A percentile compares a stretch with the other conserved stretches of the same genome.
Conservation (phyloP, 2,329 filamentous ascomycete species). For the Cercospora sp. region DNA sequence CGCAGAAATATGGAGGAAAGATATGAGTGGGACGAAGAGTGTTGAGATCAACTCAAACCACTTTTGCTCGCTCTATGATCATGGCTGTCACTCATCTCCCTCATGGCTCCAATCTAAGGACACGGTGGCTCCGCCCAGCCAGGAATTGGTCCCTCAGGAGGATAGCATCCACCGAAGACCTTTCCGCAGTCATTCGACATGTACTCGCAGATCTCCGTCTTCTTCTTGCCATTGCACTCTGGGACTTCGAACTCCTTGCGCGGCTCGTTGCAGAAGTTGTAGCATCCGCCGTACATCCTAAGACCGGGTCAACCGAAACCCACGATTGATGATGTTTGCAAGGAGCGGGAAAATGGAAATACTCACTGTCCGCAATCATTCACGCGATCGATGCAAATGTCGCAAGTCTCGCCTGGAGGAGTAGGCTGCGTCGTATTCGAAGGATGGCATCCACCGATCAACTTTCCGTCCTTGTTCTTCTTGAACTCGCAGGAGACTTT, state of each 20-base stretch:
- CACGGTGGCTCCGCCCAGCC: background rate
- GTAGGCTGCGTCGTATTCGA: background rate
- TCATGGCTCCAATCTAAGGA: background rate
- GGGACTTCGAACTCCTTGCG: conserved; percentile 10
- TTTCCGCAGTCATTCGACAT: conserved; percentile 9
- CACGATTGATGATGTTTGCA: too few relatives aligned
- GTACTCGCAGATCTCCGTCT: conserved; percentile 15
- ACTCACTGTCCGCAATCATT: conserved; percentile 15
- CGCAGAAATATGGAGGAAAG: conserved; percentile 2
- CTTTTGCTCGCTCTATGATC: background rate
- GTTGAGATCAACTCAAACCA: background rate
- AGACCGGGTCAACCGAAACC: too few relatives aligned
- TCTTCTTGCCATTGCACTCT: conserved; percentile 11
- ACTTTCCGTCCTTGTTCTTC: conserved; percentile 1
- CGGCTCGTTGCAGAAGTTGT: conserved; percentile 13
- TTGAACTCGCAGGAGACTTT: conserved; percentile 9
- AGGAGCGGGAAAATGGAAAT: too few relatives aligned
- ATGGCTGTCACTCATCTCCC: background rate
- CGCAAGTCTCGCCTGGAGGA: background rate
- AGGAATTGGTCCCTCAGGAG: conserved; percentile 2
- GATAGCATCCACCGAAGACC: conserved; percentile 13
- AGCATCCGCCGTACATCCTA: conserved; percentile 19
- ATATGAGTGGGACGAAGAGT: background rate
- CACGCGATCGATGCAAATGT: conserved; percentile 5
- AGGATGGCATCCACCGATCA: conserved; percentile 13